A percentile compares a stretch with the other conserved stretches of the same genome.
Evolutionary conservation across 148 eudicot genomes (phyloP).

Genomic region (Camellia lanceoleosa): DNA sequence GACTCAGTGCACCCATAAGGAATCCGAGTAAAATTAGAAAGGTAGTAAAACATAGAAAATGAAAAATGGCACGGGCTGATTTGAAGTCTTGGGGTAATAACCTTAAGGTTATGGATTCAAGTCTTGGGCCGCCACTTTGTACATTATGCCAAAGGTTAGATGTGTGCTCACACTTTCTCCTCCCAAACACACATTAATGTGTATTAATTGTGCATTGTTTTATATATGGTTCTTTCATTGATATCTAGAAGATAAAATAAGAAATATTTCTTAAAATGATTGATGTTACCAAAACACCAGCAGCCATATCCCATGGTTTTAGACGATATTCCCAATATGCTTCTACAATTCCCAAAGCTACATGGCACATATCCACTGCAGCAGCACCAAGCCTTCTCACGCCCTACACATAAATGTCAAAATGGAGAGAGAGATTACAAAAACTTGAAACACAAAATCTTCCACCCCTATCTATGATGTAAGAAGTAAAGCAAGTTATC

Average conservation of each 20-base stretch:
- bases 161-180: too few species aligned
- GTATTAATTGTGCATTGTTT: too few species aligned
- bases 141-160: too few species aligned
- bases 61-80: background rate
- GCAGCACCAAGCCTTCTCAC: slow-evolving; percentile 99
- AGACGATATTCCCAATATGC: slow-evolving; percentile 97
- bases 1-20: background rate
- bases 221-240: background rate
- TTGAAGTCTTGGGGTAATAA: background rate
- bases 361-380: slow-evolving; percentile 99
- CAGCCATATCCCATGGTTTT: slow-evolving; percentile 99
- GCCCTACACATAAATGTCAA: slow-evolving; percentile 48
- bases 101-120: too few species aligned
- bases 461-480: background rate
- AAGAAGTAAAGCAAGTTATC: background rate
- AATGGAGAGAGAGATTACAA: slow-evolving; percentile 6
- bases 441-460: slow-evolving; percentile 14
- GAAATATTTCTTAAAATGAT: background rate
- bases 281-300: slow-evolving; percentile 88
- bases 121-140: too few species aligned
- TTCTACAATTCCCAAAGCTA: slow-evolving; percentile 90
- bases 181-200: too few species aligned
- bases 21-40: background rate
- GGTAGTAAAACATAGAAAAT: background rate
- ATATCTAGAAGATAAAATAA: slow-evolving; percentile 1